Percentiles rank a stretch among this genome's conserved stretches.
Evolutionary conservation across 257 asterid genomes (phyloP).

Genomic region (Solanum microdontum): DNA sequence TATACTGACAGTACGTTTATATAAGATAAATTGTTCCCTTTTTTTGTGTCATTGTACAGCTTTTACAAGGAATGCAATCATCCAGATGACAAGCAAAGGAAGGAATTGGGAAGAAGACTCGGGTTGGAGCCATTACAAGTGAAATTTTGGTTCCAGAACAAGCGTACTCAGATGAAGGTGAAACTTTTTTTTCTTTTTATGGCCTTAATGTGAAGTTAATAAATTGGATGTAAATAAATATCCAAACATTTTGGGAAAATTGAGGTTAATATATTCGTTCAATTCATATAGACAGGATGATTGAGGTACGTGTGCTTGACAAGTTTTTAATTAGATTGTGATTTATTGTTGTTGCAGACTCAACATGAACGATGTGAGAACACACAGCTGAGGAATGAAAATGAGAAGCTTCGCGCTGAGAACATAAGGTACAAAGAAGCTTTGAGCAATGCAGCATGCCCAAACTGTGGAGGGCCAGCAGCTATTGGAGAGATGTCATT

Average conservation of each 20-base stretch:
- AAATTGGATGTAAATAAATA: neutral
- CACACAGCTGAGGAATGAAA: slow-evolving; percentile 49
- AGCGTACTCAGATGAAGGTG: slow-evolving; percentile 87
- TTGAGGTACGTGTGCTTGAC: neutral
- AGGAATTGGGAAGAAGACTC: slow-evolving; percentile 70
- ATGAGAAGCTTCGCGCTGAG: slow-evolving; percentile 62
- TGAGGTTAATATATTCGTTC: neutral
- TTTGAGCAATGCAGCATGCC: slow-evolving; percentile 49
- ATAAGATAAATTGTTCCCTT: neutral
- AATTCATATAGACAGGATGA: neutral
- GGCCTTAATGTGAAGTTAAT: neutral
- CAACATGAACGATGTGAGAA: slow-evolving; percentile 62
- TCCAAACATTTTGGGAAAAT: neutral
- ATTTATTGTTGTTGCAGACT: slow-evolving; percentile 20
- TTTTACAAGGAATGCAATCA: slow-evolving; percentile 84
- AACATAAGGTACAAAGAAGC: slow-evolving; percentile 58
- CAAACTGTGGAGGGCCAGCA: slow-evolving; percentile 63
- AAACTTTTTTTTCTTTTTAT: neutral
- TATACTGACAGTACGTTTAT: neutral
- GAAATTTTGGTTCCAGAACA: slow-evolving; percentile 94
- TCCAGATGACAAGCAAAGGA: slow-evolving; percentile 93
- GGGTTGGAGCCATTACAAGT: slow-evolving; percentile 75
- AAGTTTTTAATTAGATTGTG: neutral
- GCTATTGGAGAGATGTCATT: slow-evolving; percentile 66
- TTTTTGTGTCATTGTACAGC: slow-evolving; percentile 8